Evolutionary conservation across 192 early-diverging fungal genomes (phyloP), one percentile per base, ranked within the genome.

Genomic region (Coemansia reversa): DNA sequence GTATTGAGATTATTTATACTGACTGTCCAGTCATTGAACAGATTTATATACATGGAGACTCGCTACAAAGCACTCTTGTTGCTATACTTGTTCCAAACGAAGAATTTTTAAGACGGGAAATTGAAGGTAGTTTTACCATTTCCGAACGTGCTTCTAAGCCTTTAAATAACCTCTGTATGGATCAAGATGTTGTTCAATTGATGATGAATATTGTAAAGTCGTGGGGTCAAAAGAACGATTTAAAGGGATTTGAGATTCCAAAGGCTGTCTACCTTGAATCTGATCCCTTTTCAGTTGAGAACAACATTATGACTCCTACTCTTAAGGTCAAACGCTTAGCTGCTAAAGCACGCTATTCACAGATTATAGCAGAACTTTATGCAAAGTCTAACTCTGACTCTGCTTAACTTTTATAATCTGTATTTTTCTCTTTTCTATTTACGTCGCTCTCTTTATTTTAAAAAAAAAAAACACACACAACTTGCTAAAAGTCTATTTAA

Each of bases 241-340:
- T 93, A 32, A 82, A 83, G 63, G 88, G 91, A 18, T 93, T 92
- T 70, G 93, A 92, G 51, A 85, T 84, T 22, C 82, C 87, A 28
- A 90, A 88, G 74, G 82, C 83, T 27, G 65, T 96, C 22, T 68
- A 86, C 33, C 65, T 96, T 18, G 86, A 92, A 65, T 32, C 78
- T 1, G 81, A 86, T 18, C 78, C 86, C 25, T 94, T 94, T 72
- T 74, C 89, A 0, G 73, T 93, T 29, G 93, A 94, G 62, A 93
- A 94, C 57, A 86, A 85, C 9, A 79, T 91, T 9, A 76, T 96
- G 68, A 94, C 94, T 0, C 92, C 93, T 1, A 92, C 91, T 6
- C 82, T 87, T 55, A 90, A 90, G 74, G 68, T 87, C 45, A 88
- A 89, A 71, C 82, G 86, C 6, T 65, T 74, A 2, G 61, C 52